phyloP scores from a whole-genome alignment of 768 basidiomycete species.

The Chiua virens region DNA sequence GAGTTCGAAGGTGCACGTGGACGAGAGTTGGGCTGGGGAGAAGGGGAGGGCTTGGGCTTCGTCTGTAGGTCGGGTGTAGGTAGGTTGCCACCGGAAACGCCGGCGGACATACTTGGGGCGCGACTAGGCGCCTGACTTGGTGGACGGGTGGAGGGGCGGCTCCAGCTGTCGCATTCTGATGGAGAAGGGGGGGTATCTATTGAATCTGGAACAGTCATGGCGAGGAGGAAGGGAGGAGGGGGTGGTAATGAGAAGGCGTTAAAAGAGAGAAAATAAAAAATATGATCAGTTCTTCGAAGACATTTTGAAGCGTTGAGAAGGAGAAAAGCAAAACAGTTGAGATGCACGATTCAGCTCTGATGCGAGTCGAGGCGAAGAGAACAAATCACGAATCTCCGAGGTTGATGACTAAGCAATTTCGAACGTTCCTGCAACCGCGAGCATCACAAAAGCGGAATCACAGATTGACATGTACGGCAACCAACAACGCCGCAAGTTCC shows the following conservation, averaged over 20 bases:
- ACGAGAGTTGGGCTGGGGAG: constrained; percentile 27
- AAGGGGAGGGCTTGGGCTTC: constrained; percentile 19
- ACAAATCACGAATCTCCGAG: constrained; percentile 5
- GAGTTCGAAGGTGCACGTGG: constrained; percentile 44
- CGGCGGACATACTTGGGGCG: constrained; percentile 36
- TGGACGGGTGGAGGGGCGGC: constrained; percentile 60
- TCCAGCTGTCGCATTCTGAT: constrained; percentile 60
- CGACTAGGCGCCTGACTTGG: constrained; percentile 55
- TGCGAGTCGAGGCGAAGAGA: constrained; percentile 11
- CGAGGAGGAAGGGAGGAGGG: constrained; percentile 1
- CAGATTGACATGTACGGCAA: too few species aligned
- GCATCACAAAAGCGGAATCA: too few species aligned
- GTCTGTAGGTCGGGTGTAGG: constrained; percentile 30
- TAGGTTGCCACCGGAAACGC: constrained; percentile 38
- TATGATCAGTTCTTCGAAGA: constrained; percentile 7
- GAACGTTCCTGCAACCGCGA: not conserved
- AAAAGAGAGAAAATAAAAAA: not conserved
- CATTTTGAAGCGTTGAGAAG: constrained; percentile 5
- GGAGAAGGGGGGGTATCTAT: constrained; percentile 48
- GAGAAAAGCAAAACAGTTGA: not conserved
- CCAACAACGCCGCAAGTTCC: too few species aligned
- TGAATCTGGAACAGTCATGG: constrained; percentile 41
- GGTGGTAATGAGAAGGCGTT: not conserved
- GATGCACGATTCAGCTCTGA: constrained; percentile 14
- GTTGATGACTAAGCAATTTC: constrained; percentile 23